A percentile compares a stretch with the other conserved stretches of the same genome.
These are phyloP conservation scores for Saprolegnia diclina DNA, from an alignment of 352 stramenopile genomes.

Conservation along the genomic window DNA sequence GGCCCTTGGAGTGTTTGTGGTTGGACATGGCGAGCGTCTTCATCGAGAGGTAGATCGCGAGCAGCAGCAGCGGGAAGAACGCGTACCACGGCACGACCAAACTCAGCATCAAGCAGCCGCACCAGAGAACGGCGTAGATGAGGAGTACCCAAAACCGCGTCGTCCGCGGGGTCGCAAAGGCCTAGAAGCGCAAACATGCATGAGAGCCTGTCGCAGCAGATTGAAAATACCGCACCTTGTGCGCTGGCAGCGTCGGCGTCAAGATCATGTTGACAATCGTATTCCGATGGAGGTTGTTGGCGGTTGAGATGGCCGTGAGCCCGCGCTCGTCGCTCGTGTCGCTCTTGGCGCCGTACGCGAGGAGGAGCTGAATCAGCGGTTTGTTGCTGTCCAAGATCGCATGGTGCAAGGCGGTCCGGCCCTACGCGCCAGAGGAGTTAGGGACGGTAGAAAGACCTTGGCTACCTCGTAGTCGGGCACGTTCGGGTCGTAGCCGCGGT, in stretches of 20 bases:
- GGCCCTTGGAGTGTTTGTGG: constrained; percentile 11
- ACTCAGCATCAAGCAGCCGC: constrained; percentile 48
- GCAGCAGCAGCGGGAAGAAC: constrained; percentile 45
- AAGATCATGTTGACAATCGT: constrained; percentile 11
- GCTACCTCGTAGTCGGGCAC: constrained; percentile 39
- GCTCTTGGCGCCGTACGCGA: constrained; percentile 11
- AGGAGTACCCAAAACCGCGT: constrained; percentile 50
- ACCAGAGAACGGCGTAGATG: constrained; percentile 43
- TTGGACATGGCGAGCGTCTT: constrained; percentile 21
- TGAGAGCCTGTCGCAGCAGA: no score
- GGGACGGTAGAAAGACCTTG: background rate
- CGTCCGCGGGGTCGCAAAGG: constrained; percentile 45
- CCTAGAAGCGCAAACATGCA: constrained; percentile 25
- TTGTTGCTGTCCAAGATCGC: constrained; percentile 17
- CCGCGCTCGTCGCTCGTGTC: constrained; percentile 15
- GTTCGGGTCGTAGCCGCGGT: constrained; percentile 47
- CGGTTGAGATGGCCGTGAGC: constrained; percentile 17
- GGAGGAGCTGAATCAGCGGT: background rate
- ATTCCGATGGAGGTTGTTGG: constrained; percentile 19
- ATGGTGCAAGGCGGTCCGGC: constrained; percentile 17
- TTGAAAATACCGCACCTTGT: background rate
- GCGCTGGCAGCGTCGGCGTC: background rate
- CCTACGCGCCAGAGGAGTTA: background rate
- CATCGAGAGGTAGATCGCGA: constrained; percentile 46
- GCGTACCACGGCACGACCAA: constrained; percentile 67